These are phyloP conservation scores for Lachnellula occidentalis DNA, from an alignment of 2,329 filamentous ascomycete species.

Conservation along the genomic window DNA sequence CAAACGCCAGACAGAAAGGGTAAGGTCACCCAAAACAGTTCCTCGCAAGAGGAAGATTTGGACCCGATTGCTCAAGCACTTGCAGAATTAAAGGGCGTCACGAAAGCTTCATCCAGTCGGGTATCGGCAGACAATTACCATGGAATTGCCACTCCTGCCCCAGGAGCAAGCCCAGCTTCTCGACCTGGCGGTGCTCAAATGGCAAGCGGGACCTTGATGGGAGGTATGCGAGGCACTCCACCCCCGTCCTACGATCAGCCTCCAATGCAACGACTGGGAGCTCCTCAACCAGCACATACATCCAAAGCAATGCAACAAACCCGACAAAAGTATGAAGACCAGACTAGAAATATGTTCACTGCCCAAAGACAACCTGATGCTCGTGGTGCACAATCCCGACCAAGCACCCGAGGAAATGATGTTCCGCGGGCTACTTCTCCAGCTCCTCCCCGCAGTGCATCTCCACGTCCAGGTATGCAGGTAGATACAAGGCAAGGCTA, in stretches of 20 bases:
- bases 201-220: slow-evolving; percentile 40
- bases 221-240: slow-evolving; percentile 66
- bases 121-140: slow-evolving; percentile 95
- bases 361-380: slow-evolving; percentile 29
- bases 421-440: slow-evolving; percentile 61
- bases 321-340: slow-evolving; percentile 78
- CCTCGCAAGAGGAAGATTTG: slow-evolving; percentile 51
- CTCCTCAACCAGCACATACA: slow-evolving; percentile 87
- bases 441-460: slow-evolving; percentile 57
- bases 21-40: slow-evolving; percentile 34
- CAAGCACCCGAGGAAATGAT: slow-evolving; percentile 54
- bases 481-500: slow-evolving; percentile 40
- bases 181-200: slow-evolving; percentile 38
- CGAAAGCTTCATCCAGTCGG: slow-evolving; percentile 74
- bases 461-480: slow-evolving; percentile 54
- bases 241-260: slow-evolving; percentile 77
- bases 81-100: slow-evolving; percentile 83
- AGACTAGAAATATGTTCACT: slow-evolving; percentile 75
- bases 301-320: slow-evolving; percentile 94
- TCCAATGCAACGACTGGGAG: slow-evolving; percentile 69
- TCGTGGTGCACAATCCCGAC: slow-evolving; percentile 42
- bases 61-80: slow-evolving; percentile 92
- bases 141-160: slow-evolving; percentile 80
- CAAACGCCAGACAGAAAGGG: slow-evolving; percentile 65
- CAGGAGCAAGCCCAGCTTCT: slow-evolving; percentile 39